Percentiles rank a stretch among this genome's conserved stretches.
phyloP scores from a whole-genome alignment of 306 rosid genomes.

The Lithocarpus polystachyus region DNA sequence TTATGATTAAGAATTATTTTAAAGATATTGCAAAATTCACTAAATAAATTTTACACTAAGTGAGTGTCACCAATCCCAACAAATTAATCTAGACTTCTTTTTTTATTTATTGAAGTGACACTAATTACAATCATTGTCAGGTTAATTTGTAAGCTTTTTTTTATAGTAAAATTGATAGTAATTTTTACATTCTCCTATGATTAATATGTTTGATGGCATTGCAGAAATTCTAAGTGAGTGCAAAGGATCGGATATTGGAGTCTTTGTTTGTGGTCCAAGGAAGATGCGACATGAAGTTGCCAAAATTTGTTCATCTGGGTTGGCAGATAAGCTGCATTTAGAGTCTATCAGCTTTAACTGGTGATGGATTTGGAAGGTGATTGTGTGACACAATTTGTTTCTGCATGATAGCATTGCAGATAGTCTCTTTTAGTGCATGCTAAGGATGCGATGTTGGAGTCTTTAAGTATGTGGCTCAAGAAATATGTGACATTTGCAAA shows the following conservation, averaged over 20 bases:
- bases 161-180: too few relatives aligned
- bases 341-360: conserved; percentile 51
- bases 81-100: too few relatives aligned
- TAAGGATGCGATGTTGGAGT: not conserved
- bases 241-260: conserved; percentile 45
- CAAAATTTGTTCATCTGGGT: conserved; percentile 42
- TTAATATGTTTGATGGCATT: not conserved
- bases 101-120: too few relatives aligned
- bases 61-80: too few relatives aligned
- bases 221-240: conserved; percentile 40
- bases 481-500: not conserved
- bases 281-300: conserved; percentile 52
- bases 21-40: not conserved
- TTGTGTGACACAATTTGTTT: not conserved
- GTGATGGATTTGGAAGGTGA: conserved; percentile 14
- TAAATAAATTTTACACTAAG: too few relatives aligned
- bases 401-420: not conserved
- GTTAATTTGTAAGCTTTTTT: too few relatives aligned
- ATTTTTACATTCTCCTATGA: too few relatives aligned
- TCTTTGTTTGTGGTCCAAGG: conserved; percentile 48
- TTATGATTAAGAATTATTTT: not conserved
- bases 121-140: too few relatives aligned
- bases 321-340: conserved; percentile 39
- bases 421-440: not conserved
- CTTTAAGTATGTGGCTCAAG: not conserved